phyloP scores from a whole-genome alignment of 139 green algal genomes.

The Ulvella scutata region DNA sequence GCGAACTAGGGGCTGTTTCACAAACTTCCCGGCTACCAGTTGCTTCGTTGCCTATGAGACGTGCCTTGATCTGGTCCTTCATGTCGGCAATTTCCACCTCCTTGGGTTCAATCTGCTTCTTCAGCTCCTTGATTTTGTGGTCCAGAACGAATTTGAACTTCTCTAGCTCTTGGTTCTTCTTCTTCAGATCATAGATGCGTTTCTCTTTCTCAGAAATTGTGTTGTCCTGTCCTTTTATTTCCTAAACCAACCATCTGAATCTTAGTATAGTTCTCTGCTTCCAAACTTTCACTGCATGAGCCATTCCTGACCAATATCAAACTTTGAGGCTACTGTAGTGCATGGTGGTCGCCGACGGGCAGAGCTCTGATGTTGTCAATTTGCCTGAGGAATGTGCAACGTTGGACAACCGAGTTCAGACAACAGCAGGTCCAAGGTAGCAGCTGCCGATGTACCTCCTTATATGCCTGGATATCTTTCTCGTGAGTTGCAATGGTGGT shows the following conservation, averaged over 20 bases:
- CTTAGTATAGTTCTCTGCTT: too few species aligned
- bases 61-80: slow-evolving; percentile 49
- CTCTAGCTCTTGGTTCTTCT: slow-evolving; percentile 87
- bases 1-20: background rate
- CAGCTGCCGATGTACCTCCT: slow-evolving; percentile 39
- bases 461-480: slow-evolving; percentile 67
- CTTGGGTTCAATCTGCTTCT: slow-evolving; percentile 76
- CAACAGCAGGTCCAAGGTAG: background rate
- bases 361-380: too few species aligned
- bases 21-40: background rate
- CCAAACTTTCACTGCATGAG: too few species aligned
- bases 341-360: too few species aligned
- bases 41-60: background rate
- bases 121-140: slow-evolving; percentile 90
- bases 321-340: too few species aligned
- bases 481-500: slow-evolving; percentile 6
- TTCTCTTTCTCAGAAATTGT: slow-evolving; percentile 87
- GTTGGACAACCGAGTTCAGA: too few species aligned
- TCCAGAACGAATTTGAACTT: slow-evolving; percentile 96
- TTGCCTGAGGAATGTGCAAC: too few species aligned
- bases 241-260: too few species aligned
- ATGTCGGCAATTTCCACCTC: slow-evolving; percentile 69
- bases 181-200: slow-evolving; percentile 86
- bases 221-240: slow-evolving; percentile 75
- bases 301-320: too few species aligned